Evolutionary conservation across 345 rosid genomes (phyloP).

Genomic region (Populus simonii): DNA sequence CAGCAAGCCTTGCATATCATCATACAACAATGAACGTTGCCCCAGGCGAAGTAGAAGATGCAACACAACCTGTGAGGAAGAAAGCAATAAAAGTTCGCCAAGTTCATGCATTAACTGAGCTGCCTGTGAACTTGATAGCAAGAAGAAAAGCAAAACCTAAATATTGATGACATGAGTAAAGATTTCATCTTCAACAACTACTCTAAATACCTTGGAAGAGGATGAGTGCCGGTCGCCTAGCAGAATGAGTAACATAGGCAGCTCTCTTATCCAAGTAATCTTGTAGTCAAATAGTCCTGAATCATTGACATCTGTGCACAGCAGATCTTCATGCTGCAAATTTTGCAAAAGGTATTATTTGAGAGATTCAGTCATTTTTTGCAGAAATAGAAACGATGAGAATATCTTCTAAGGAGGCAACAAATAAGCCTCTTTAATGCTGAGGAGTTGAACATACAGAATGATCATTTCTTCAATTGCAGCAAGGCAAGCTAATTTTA

Average conservation of each 20-base stretch:
- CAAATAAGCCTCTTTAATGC: background rate
- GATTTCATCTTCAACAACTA: conserved; percentile 7
- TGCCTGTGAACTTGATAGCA: background rate
- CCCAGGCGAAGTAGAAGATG: conserved; percentile 64
- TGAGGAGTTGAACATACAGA: conserved; percentile 50
- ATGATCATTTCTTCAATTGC: conserved; percentile 57
- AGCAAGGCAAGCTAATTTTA: conserved; percentile 64
- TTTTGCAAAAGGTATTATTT: background rate
- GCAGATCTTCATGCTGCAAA: conserved; percentile 43
- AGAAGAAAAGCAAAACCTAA: background rate
- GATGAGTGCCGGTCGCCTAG: conserved; percentile 60
- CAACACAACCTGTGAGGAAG: conserved; percentile 53
- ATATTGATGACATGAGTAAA: background rate
- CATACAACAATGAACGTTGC: conserved; percentile 48
- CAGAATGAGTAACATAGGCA: conserved; percentile 55
- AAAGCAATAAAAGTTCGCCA: conserved; percentile 11
- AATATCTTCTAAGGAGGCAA: background rate
- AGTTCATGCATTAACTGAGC: background rate
- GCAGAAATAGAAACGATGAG: background rate
- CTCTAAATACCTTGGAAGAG: conserved; percentile 50
- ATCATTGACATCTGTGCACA: conserved; percentile 40
- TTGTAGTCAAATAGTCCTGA: conserved; percentile 44
- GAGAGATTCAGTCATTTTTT: background rate
- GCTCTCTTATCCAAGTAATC: conserved; percentile 63
- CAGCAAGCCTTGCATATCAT: conserved; percentile 42